Conservation (phyloP, 495 filamentous ascomycete species). For the Delitschia confertaspora region DNA sequence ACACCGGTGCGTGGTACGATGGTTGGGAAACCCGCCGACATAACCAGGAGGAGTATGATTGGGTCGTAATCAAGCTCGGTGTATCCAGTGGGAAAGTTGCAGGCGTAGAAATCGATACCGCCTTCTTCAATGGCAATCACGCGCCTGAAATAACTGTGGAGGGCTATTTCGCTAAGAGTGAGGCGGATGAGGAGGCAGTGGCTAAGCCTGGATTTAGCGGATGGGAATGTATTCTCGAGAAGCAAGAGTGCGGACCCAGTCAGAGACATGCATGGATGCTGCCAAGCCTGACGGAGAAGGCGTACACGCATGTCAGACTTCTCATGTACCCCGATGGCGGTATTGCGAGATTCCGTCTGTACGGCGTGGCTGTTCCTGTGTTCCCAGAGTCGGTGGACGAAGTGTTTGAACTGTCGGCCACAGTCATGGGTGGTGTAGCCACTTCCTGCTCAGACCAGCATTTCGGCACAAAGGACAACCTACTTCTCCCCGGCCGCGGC, state of each 20-base stretch:
- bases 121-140: constrained; percentile 81
- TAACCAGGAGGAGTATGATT: constrained; percentile 71
- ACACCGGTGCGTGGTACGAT: constrained; percentile 87
- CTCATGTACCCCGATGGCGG: constrained; percentile 92
- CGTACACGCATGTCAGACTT: constrained; percentile 76
- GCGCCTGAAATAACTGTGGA: constrained; percentile 77
- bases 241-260: constrained; percentile 63
- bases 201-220: constrained; percentile 46
- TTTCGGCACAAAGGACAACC: constrained; percentile 73
- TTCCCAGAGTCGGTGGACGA: constrained; percentile 52
- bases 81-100: constrained; percentile 65
- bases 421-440: constrained; percentile 70
- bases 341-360: constrained; percentile 79
- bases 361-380: constrained; percentile 66
- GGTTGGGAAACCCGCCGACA: constrained; percentile 91
- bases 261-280: constrained; percentile 74
- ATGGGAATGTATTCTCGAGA: constrained; percentile 67
- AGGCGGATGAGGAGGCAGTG: constrained; percentile 38
- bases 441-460: constrained; percentile 75
- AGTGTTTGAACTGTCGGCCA: constrained; percentile 74
- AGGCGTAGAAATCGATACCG: constrained; percentile 80
- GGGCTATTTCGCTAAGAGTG: constrained; percentile 49
- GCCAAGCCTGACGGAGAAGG: constrained; percentile 46
- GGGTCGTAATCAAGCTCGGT: constrained; percentile 73
- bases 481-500: constrained; percentile 76